phyloP scores from a whole-genome alignment of 495 filamentous ascomycete species.

The Podospora pseudoanserina region DNA sequence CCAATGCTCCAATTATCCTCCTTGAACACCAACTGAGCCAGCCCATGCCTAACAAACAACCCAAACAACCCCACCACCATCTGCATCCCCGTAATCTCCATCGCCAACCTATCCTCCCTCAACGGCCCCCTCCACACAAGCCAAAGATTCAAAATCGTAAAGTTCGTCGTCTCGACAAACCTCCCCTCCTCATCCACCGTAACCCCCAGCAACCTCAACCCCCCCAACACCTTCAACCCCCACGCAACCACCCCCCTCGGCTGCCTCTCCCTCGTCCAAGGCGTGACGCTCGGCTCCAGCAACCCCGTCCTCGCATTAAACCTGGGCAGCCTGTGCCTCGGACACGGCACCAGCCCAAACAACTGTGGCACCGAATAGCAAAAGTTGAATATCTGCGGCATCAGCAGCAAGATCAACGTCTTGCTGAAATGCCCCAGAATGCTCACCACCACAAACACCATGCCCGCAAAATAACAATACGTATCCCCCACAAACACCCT shows the following conservation, averaged over 20 bases:
- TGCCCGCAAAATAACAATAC: conserved; percentile 98
- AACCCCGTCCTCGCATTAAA: conserved; percentile 82
- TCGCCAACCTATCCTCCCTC: conserved; percentile 77
- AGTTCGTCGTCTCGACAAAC: conserved; percentile 79
- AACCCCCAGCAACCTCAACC: conserved; percentile 60
- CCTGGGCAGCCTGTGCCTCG: conserved; percentile 81
- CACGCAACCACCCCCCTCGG: conserved; percentile 59
- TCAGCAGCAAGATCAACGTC: conserved; percentile 82
- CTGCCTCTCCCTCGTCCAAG: conserved; percentile 65
- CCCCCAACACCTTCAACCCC: conserved; percentile 60
- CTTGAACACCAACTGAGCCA: conserved; percentile 81
- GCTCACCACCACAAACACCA: conserved; percentile 96
- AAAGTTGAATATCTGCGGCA: conserved; percentile 97
- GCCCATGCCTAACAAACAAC: conserved; percentile 75
- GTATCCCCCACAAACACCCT: conserved; percentile 96
- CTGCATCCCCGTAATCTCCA: conserved; percentile 74
- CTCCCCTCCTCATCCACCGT: conserved; percentile 59
- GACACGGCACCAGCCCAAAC: conserved; percentile 84
- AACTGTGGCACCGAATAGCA: conserved; percentile 88
- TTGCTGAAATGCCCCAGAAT: conserved; percentile 98
- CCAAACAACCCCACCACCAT: conserved; percentile 68
- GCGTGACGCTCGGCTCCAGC: conserved; percentile 76
- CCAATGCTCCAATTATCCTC: conserved; percentile 65
- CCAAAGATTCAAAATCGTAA: conserved; percentile 94
- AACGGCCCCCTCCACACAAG: conserved; percentile 91